phyloP scores from a whole-genome alignment of 352 stramenopile species.

The Pythium monospermum region DNA sequence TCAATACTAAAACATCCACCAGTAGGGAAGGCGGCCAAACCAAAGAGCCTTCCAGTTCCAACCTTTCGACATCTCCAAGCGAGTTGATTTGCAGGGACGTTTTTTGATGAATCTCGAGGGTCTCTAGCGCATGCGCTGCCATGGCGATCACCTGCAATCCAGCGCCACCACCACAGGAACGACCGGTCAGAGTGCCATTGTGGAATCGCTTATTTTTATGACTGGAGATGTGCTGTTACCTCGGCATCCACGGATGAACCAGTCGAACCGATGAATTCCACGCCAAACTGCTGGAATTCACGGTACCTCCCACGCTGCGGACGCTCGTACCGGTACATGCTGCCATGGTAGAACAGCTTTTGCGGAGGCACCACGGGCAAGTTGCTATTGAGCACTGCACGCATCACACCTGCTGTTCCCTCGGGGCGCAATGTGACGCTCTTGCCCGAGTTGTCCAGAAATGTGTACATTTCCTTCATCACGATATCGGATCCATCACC shows the following conservation, averaged over 20 bases:
- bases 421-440: slow-evolving; percentile 82
- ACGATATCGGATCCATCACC: slow-evolving; percentile 85
- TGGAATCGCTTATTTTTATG: background rate
- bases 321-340: slow-evolving; percentile 89
- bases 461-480: slow-evolving; percentile 91
- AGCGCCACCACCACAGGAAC: too few species aligned
- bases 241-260: slow-evolving; percentile 77
- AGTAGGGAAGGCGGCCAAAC: too few species aligned
- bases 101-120: slow-evolving; percentile 55
- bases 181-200: too few species aligned
- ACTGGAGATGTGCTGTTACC: slow-evolving; percentile 19
- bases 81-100: slow-evolving; percentile 75
- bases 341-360: slow-evolving; percentile 80
- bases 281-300: slow-evolving; percentile 87
- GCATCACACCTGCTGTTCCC: slow-evolving; percentile 78
- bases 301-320: slow-evolving; percentile 81
- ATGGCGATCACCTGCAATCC: slow-evolving; percentile 69
- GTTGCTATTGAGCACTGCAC: slow-evolving; percentile 75
- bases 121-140: slow-evolving; percentile 50
- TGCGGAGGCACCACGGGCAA: slow-evolving; percentile 65
- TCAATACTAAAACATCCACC: too few species aligned
- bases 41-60: background rate
- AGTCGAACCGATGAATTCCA: slow-evolving; percentile 79
- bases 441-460: slow-evolving; percentile 83
- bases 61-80: slow-evolving; percentile 79